Conservation (phyloP, 352 stramenopile genomes). For the Globisporangium perplexum region DNA sequence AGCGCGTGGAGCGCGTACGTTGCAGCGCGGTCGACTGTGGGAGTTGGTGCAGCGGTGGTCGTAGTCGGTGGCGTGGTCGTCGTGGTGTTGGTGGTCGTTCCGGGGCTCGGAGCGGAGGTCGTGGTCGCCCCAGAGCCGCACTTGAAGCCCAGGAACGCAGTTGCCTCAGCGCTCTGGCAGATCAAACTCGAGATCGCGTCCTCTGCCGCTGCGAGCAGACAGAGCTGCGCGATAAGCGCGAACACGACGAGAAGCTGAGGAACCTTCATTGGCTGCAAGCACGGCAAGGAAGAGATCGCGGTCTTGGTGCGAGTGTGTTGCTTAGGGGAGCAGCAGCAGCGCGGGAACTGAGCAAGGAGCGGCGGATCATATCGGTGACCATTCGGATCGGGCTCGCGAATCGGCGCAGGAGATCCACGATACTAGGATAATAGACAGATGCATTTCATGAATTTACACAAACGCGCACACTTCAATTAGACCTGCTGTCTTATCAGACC, state of each 20-base stretch:
- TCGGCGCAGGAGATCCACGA: too few relatives aligned
- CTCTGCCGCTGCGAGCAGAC: slow-evolving; percentile 1
- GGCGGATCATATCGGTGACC: too few relatives aligned
- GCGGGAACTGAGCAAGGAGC: background rate
- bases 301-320: background rate
- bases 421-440: too few relatives aligned
- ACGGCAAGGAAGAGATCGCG: background rate
- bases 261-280: slow-evolving; percentile 5
- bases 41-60: slow-evolving; percentile 9
- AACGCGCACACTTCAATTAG: too few relatives aligned
- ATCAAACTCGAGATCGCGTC: slow-evolving; percentile 39
- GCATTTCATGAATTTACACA: too few relatives aligned
- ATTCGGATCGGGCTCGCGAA: too few relatives aligned
- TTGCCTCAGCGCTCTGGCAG: slow-evolving; percentile 30
- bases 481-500: too few relatives aligned
- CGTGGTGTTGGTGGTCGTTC: slow-evolving; percentile 1
- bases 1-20: slow-evolving; percentile 58
- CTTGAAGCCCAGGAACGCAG: slow-evolving; percentile 39
- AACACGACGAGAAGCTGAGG: background rate
- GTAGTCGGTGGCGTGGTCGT: background rate
- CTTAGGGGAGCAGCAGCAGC: too few relatives aligned
- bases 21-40: slow-evolving; percentile 24
- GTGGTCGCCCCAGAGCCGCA: slow-evolving; percentile 14
- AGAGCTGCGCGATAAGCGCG: slow-evolving; percentile 8
- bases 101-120: background rate